Percentiles rank a stretch among this genome's conserved stretches.
Conservation (phyloP, 495 filamentous ascomycete species). For the Pseudoneurospora amorphoporcata region DNA sequence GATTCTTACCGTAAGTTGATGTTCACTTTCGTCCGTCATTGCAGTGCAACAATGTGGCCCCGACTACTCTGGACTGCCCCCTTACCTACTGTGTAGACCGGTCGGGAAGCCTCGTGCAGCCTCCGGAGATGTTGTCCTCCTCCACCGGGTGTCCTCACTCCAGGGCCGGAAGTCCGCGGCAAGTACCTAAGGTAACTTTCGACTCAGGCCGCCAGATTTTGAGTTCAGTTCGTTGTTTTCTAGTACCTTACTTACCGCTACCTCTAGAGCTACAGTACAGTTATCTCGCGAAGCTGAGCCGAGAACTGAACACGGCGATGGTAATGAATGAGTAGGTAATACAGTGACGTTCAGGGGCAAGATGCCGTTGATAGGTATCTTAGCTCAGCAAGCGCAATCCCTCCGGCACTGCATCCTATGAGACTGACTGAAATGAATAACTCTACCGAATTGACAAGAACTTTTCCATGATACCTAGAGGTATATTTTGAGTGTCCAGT, state of each 20-base stretch:
- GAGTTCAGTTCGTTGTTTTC: no score
- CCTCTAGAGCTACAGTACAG: background rate
- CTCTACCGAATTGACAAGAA: background rate
- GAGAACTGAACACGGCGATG: background rate
- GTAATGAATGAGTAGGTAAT: background rate
- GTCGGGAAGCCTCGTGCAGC: background rate
- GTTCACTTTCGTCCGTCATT: background rate
- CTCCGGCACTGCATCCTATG: background rate
- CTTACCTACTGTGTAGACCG: background rate
- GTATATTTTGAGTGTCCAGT: no score
- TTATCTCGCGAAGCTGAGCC: background rate
- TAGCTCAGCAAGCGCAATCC: background rate
- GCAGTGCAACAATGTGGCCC: background rate
- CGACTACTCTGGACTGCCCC: background rate
- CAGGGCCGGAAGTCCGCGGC: background rate
- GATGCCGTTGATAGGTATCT: background rate
- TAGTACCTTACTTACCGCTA: no score
- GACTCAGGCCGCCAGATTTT: background rate
- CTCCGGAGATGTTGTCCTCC: background rate
- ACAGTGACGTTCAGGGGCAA: background rate
- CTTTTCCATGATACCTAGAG: background rate
- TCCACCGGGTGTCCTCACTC: background rate
- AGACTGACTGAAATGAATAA: background rate
- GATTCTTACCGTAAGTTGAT: background rate
- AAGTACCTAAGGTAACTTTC: background rate